Evolutionary conservation across 345 rosid species (phyloP), one percentile per base, ranked within the genome.

Genomic region (Bruguiera sexangula): DNA sequence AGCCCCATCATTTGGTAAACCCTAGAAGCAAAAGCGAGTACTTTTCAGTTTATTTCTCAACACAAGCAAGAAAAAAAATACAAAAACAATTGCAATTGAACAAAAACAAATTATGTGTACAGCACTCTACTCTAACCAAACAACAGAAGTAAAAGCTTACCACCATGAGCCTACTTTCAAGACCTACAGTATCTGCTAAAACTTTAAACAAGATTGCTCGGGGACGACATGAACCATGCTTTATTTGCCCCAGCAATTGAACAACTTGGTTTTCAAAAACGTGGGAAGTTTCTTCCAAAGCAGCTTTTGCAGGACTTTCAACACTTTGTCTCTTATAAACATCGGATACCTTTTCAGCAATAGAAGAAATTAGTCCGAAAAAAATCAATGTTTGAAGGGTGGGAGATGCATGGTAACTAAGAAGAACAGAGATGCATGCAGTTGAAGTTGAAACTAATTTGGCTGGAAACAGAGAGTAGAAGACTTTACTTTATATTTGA

Each of bases 171-270:
- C 86, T 85, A 76, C 97, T 88, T 78, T 88, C 93, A 71, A 96
- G 89, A 71, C 96, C 98, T 55, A 96, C 96, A 37, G 96, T 81
- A 79, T 96, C 99, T 37, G 98, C 96, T 73, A 96, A 82, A 74
- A 92, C 93, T 84, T 96, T 92, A 81, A 92, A 96, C 68, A 96
- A 75, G 65, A 96, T 89, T 68, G 99, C 98, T 75, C 98, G 90
- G 67, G 96, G 88, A 71, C 93, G 87, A 68, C 98, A 92, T 53
- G 97, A 89, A 58, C 98, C 97, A 63, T 90, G 90, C 82, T 75
- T 92, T 82, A 96, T 92, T 79, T 92, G 98, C 72, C 99, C 99
- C 73, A 96, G 82, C 82, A 96, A 75, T 73, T 92, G 99, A 66
- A 90, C 85, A 70, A 85, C 87, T 74, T 80, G 87, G 70, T 75